Conservation (phyloP, 768 basidiomycete species). For the Terana coerulea region DNA sequence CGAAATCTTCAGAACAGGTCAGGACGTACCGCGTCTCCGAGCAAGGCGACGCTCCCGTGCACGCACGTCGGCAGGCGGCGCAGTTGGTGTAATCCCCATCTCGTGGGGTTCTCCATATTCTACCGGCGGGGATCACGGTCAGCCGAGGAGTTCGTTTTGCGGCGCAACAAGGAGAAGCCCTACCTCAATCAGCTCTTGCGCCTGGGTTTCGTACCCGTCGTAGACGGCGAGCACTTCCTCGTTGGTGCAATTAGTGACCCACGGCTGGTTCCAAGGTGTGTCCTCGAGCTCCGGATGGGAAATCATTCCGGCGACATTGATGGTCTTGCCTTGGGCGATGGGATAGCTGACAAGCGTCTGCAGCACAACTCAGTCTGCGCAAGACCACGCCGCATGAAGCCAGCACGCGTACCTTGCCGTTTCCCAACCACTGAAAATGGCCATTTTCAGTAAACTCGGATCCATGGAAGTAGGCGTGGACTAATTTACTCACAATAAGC, state of each 20-base stretch:
- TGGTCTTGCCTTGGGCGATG: slow-evolving; percentile 38
- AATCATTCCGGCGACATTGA: slow-evolving; percentile 43
- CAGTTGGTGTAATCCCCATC: slow-evolving; percentile 29
- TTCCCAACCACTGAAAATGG: too few relatives aligned
- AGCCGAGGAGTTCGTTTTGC: background rate
- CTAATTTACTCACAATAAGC: slow-evolving; percentile 39
- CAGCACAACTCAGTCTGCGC: background rate
- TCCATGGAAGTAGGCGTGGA: too few relatives aligned
- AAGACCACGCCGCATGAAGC: slow-evolving; percentile 35
- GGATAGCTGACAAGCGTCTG: slow-evolving; percentile 17
- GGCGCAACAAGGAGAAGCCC: background rate
- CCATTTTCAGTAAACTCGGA: background rate
- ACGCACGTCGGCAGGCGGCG: slow-evolving; percentile 24
- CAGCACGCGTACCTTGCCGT: too few relatives aligned
- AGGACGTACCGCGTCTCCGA: slow-evolving; percentile 20
- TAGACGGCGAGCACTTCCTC: slow-evolving; percentile 26
- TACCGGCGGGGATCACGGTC: slow-evolving; percentile 9
- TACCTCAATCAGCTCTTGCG: slow-evolving; percentile 22
- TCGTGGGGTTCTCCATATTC: slow-evolving; percentile 25
- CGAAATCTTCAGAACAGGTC: background rate
- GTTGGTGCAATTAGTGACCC: slow-evolving; percentile 22
- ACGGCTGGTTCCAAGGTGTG: slow-evolving; percentile 19
- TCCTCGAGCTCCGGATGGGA: slow-evolving; percentile 35
- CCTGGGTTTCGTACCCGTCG: slow-evolving; percentile 29
- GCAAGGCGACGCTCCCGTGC: slow-evolving; percentile 21